Evolutionary conservation across 805 yeast genomes (phyloP), one percentile per base, ranked within the genome.

Genomic region (Komagataella kurtzmanii): DNA sequence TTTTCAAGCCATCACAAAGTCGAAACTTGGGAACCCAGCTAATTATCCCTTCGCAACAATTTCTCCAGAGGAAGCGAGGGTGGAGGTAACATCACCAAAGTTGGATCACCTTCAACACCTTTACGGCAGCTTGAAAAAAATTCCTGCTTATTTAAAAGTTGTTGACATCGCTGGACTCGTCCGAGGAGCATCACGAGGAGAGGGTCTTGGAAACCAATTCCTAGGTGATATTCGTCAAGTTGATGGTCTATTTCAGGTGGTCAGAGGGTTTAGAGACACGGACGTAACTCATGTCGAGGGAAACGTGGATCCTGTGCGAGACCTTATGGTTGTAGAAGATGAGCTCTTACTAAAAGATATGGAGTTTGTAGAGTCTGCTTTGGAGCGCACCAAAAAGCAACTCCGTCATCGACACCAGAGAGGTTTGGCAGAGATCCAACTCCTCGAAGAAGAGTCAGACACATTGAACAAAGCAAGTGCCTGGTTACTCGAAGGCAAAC

Each of bases 21-120:
- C 90, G 59, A 88, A 90, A 49, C 73, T 93, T 58, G 98, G 99
- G 56, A 89, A 79, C 73, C 98, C 99, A 52, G 99, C 98, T 54
- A 91, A 91, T 69, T 91, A 90, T 68, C 99, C 99, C 23, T 91
- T 88, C 66, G 99, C 99, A 46, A 91, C 99, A 52, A 88, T 88
- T 65, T 97, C 91, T 60, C 98, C 99, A 51, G 98, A 93, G 73
- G 97, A 91, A 73, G 97, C 98, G 48, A 81, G 95, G 66, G 96
- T 91, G 52, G 80, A 83, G 58, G 98, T 93, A 54, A 97, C 75
- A 53, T 74, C 79, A 10, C 60, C 65, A 18, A 71, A 75, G 53
- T 68, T 83, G 19, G 75, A 77, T 50, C 71, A 67, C 51, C 70
- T 82, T 46, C 67, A 71, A 48, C 54, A 65, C 10, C 54, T 81